Base-by-base conservation (phyloP, 2,329 filamentous ascomycete genomes). In the Myriosclerotinia scirpicola region DNA sequence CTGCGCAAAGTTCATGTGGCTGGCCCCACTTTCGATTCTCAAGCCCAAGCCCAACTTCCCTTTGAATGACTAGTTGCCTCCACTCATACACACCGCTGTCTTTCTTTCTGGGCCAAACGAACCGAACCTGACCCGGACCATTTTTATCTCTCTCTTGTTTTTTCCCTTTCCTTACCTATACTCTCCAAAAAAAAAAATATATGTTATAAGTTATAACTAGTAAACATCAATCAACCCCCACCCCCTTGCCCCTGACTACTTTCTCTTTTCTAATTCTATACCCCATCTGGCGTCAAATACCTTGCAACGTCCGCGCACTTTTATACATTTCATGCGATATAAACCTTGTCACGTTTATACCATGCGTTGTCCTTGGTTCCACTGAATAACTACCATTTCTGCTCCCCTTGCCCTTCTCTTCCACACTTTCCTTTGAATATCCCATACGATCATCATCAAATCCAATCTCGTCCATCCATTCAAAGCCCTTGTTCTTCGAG, bases 331-430 rank as follows among this genome's bases (percentile, higher is more conserved):
- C 65, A 69, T 68, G 67, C 67, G 54, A 70, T 71, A 68, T 68
- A 61, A 73, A 68, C 73, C 72, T 68, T 70, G 73, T 75, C 74
- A 73, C 72, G 71, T 73, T 74, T 74, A 68, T 75, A 70, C 71
- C 73, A 73, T 75, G 74, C 74, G 71, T 69, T 74, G 70, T 69
- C 69, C 59, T 58, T 67, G 61, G 63, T 67, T 56, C 67, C 68
- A 69, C 71, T 67, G 55, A 48, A 54, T 62, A 62, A 22, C 60
- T 54, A 44, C 42, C 55, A 66, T 53, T 61, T 65, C 55, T 60
- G 40, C 54, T 44, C 54, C 58, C 65, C 65, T 67, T 61, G 66
- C 61, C 60, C 42, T 61, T 26, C 26, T 40, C 59, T 67, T 55
- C 38, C 53, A 46, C 62, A 55, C 38, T 59, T 52, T 26, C 22